These are phyloP conservation scores for Thermochaetoides thermophila DNA, from an alignment of 495 filamentous ascomycete species.

Conservation along the genomic window DNA sequence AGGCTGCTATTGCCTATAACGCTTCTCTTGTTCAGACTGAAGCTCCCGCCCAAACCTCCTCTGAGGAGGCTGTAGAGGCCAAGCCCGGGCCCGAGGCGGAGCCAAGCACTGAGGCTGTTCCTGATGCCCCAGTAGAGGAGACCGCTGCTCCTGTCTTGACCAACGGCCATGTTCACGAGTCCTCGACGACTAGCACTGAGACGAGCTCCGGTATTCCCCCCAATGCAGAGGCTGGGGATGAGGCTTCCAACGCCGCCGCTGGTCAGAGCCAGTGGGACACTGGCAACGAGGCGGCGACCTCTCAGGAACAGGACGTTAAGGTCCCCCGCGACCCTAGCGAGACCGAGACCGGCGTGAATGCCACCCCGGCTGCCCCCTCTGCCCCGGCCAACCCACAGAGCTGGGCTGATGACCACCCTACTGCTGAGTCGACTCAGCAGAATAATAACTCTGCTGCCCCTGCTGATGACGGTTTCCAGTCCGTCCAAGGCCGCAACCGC, in stretches of 20 bases:
- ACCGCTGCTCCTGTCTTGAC: constrained; percentile 27
- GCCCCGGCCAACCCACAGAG: constrained; percentile 21
- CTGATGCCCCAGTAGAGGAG: constrained; percentile 50
- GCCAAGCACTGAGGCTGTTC: constrained; percentile 62
- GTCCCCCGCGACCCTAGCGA: constrained; percentile 58
- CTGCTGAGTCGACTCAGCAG: background rate
- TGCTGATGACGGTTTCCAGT: constrained; percentile 51
- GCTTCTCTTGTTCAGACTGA: constrained; percentile 20
- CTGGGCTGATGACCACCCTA: constrained; percentile 14
- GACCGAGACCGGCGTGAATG: constrained; percentile 51
- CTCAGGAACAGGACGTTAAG: constrained; percentile 50
- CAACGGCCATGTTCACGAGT: constrained; percentile 36
- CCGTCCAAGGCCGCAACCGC: constrained; percentile 44
- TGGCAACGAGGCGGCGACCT: constrained; percentile 34
- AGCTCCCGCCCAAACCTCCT: constrained; percentile 17
- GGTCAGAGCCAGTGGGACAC: constrained; percentile 51
- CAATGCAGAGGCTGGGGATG: constrained; percentile 43
- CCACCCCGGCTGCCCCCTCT: constrained; percentile 35
- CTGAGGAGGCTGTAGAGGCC: constrained; percentile 28
- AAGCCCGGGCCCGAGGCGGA: constrained; percentile 44
- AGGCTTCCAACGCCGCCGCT: constrained; percentile 51
- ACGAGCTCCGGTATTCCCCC: constrained; percentile 23
- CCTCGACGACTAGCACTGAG: constrained; percentile 21
- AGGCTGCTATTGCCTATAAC: constrained; percentile 37
- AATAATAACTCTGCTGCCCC: constrained; percentile 2